phyloP scores from a whole-genome alignment of 148 eudicot genomes.

The Drosera capensis region DNA sequence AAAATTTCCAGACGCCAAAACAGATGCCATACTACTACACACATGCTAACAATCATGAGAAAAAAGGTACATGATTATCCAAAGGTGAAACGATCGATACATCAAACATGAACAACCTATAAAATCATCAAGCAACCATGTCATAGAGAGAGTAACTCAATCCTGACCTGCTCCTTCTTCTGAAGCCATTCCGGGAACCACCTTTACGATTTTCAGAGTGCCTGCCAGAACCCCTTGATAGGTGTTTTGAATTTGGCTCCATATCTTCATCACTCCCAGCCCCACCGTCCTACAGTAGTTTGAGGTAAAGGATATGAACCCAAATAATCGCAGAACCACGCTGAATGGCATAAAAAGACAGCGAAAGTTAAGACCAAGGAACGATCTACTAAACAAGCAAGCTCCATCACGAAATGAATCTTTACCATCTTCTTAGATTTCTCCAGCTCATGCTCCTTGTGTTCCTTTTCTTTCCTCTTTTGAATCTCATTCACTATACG shows the following conservation, averaged over 20 bases:
- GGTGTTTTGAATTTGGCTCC: constrained; percentile 31
- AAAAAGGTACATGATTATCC: too few relatives aligned
- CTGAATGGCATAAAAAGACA: constrained; percentile 80
- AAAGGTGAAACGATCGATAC: neutral
- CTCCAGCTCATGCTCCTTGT: constrained; percentile 35
- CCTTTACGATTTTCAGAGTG: constrained; percentile 40
- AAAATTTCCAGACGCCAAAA: too few relatives aligned
- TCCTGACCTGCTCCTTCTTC: constrained; percentile 61
- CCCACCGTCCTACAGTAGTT: constrained; percentile 93
- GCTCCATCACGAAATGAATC: constrained; percentile 35
- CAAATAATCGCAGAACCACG: constrained; percentile 98
- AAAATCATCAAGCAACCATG: neutral
- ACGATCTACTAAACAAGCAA: constrained; percentile 13
- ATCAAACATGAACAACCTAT: neutral
- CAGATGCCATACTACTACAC: too few relatives aligned
- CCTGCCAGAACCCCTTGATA: constrained; percentile 17
- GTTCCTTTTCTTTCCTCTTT: constrained; percentile 66
- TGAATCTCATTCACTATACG: constrained; percentile 65
- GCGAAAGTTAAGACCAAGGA: constrained; percentile 43
- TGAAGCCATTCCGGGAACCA: constrained; percentile 43
- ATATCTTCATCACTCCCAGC: constrained; percentile 20
- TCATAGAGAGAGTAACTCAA: neutral
- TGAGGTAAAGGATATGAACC: constrained; percentile 99
- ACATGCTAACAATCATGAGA: too few relatives aligned
- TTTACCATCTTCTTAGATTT: constrained; percentile 64